Percentiles rank a stretch among this genome's conserved stretches.
phyloP scores from a whole-genome alignment of 371 early-diverging fungal genomes.

The Fennellomyces sp. region DNA sequence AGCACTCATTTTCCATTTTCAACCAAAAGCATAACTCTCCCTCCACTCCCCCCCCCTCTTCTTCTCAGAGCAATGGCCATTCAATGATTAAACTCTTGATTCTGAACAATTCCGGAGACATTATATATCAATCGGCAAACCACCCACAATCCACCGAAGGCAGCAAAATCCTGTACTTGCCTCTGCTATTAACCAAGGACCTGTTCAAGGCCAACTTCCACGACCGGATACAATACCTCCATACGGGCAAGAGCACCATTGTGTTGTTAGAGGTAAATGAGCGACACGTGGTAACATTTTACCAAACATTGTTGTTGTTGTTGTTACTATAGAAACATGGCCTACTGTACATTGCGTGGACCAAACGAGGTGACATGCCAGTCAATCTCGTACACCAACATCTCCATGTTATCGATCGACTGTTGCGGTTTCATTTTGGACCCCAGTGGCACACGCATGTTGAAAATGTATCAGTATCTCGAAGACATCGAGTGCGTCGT shows the following conservation, averaged over 20 bases:
- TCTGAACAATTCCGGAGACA: constrained; percentile 38
- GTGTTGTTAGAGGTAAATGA: constrained; percentile 46
- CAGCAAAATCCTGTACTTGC: constrained; percentile 40
- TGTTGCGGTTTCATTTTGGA: constrained; percentile 45
- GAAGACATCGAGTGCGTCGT: not conserved
- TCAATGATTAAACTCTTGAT: constrained; percentile 44
- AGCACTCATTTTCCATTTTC: too few relatives aligned
- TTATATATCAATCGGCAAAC: constrained; percentile 37
- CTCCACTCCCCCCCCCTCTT: constrained; percentile 11
- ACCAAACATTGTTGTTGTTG: not conserved
- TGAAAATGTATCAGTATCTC: constrained; percentile 10
- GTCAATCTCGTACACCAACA: constrained; percentile 35
- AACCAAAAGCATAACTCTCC: too few relatives aligned
- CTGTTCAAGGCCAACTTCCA: constrained; percentile 42
- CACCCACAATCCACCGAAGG: constrained; percentile 19
- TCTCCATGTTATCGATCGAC: constrained; percentile 35
- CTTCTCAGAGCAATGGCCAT: constrained; percentile 13
- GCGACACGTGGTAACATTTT: not conserved
- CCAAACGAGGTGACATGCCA: constrained; percentile 26
- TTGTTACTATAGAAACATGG: constrained; percentile 27
- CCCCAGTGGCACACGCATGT: constrained; percentile 40
- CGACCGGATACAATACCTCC: constrained; percentile 43
- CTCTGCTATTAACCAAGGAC: constrained; percentile 48
- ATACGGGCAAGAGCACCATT: constrained; percentile 29
- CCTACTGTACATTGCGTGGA: constrained; percentile 35